A percentile compares a stretch with the other conserved stretches of the same genome.
Evolutionary conservation across 768 basidiomycete genomes (phyloP).

Genomic region (Suillus subalutaceus): DNA sequence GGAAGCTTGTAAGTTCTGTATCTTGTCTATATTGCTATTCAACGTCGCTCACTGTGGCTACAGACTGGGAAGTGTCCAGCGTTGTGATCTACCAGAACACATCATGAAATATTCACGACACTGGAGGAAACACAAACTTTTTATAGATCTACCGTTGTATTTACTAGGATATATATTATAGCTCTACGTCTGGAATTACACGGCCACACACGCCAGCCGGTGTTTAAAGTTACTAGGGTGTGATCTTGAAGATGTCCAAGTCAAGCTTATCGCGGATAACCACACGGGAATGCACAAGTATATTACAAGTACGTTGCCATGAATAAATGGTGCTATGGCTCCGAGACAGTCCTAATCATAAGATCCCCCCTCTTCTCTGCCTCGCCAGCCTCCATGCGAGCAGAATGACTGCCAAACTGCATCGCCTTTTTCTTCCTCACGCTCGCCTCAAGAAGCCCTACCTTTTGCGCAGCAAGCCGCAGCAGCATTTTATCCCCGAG

Average conservation of each 20-base stretch:
- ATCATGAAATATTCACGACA: conserved; percentile 13
- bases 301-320: neutral
- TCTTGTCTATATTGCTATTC: conserved; percentile 9
- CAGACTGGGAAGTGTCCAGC: conserved; percentile 83
- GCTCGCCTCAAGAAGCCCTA: conserved; percentile 81
- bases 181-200: neutral
- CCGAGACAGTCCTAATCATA: conserved; percentile 17
- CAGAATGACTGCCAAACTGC: conserved; percentile 94
- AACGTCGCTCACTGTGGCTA: conserved; percentile 10
- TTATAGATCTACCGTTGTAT: conserved; percentile 2
- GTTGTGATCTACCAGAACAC: conserved; percentile 70
- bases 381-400: conserved; percentile 73
- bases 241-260: neutral
- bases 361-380: conserved; percentile 54
- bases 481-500: conserved; percentile 89
- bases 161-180: neutral
- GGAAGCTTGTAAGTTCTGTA: conserved; percentile 72
- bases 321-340: neutral
- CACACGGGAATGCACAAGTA: neutral
- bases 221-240: neutral
- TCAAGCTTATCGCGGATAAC: neutral
- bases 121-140: neutral
- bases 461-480: conserved; percentile 64
- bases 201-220: neutral
- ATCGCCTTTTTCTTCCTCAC: conserved; percentile 88